Evolutionary conservation across 441 rosid genomes (phyloP).

Genomic region (Omphalea diandra): DNA sequence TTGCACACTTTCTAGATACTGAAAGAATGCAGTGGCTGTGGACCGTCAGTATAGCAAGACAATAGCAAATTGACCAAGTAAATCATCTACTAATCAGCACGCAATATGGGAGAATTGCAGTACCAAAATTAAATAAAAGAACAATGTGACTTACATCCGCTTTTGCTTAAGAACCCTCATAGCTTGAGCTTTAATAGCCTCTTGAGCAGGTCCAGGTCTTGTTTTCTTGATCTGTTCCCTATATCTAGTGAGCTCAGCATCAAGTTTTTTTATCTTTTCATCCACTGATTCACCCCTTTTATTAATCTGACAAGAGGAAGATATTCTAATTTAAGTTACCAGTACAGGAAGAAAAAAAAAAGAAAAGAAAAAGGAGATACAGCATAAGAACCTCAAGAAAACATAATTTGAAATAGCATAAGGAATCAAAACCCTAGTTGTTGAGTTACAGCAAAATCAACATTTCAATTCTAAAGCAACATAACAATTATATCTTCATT

Average conservation of each 20-base stretch:
- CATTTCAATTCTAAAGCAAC: background rate
- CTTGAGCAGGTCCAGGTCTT: constrained; percentile 87
- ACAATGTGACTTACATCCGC: constrained; percentile 53
- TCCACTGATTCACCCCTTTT: constrained; percentile 94
- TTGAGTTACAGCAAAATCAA: constrained; percentile 1
- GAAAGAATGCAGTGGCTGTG: too few species aligned
- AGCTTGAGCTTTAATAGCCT: constrained; percentile 89
- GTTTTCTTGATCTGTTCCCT: constrained; percentile 82
- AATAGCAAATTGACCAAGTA: too few species aligned
- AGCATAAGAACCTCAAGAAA: too few species aligned
- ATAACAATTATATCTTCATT: too few species aligned
- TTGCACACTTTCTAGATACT: too few species aligned
- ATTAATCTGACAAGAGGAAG: constrained; percentile 47
- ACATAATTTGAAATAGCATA: too few species aligned
- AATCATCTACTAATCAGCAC: too few species aligned
- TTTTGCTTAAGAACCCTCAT: constrained; percentile 95
- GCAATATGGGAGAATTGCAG: too few species aligned
- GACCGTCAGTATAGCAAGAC: too few species aligned
- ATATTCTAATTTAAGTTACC: constrained; percentile 3
- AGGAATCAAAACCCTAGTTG: too few species aligned
- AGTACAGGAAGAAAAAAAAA: too few species aligned
- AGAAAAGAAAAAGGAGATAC: background rate
- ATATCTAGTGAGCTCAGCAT: constrained; percentile 68
- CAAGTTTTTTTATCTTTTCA: constrained; percentile 83
- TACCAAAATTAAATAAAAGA: background rate